Evolutionary conservation across 352 stramenopile species (phyloP), one percentile per base, ranked within the genome.

Genomic region (Aphanomyces euteiches): DNA sequence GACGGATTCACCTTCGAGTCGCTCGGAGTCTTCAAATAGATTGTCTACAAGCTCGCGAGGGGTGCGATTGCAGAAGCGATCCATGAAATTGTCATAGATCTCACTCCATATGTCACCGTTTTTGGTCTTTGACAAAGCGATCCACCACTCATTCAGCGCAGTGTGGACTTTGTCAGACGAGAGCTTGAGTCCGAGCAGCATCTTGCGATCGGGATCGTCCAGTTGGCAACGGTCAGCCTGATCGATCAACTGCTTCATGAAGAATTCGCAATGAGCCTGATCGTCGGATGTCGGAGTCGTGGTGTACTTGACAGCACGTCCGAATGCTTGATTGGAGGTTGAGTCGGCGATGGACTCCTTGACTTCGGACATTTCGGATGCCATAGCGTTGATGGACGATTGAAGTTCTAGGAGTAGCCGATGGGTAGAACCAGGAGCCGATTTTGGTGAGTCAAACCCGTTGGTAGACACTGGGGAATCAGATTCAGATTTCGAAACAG

Each of bases 211-310:
- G 1, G n/a, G 1, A 1, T 53, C 45, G 45, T 2, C 2, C 1
- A 53, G 45, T 53, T 53, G 45, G 45, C 1, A 2, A 2, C 45
- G 45, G 2, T 15, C 45, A 1, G 45, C 45, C 2, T 53, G 45
- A 53, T 53, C 45, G 1, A n/a, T 15, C 1, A 53, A 2, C 2
- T 53, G 45, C 2, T 53, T 53, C 1, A 53, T 53, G n/a, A 53
- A 53, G 45, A 53, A 53, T 53, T 53, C 45, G 45, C 45, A 53
- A n/a, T 53, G 45, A n/a, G 45, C 45, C 2, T 53, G 45, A n/a
- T 53, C 45, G 28, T 28, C 28, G 2, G 28, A 28, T 2, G 45
- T 53, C 2, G 45, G 45, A 2, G 2, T 19, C n/a, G 45, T n/a
- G 2, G 45, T 53, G 45, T 2, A 53, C n/a, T 53, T 53, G 1